Evolutionary conservation across 2,329 filamentous ascomycete species (phyloP).

Genomic region (Aspergillus costaricaensis): DNA sequence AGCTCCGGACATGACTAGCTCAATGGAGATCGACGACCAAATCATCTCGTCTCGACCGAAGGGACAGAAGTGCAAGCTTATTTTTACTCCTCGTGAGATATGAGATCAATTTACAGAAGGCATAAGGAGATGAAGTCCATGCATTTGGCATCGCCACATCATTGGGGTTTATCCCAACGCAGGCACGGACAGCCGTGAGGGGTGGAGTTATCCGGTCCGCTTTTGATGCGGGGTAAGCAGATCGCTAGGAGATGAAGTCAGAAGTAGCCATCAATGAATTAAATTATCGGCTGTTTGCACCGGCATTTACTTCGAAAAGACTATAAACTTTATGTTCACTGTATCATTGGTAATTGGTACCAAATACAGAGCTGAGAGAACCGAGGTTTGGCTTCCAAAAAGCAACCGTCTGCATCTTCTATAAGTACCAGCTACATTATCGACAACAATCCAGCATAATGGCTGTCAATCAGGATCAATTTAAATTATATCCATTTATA

Average conservation of each 20-base stretch:
- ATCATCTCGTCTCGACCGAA: slow-evolving; percentile 66
- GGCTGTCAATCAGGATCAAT: too few species aligned
- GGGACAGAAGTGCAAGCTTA: slow-evolving; percentile 60
- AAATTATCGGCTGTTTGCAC: background rate
- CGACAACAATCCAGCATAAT: background rate
- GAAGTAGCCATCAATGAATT: too few species aligned
- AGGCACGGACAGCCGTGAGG: too few species aligned
- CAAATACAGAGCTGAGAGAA: background rate
- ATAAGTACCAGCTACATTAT: background rate
- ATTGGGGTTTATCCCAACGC: background rate
- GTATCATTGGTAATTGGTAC: background rate
- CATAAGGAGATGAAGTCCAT: too few species aligned
- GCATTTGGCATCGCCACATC: background rate
- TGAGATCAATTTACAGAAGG: background rate
- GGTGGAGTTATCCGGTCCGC: background rate
- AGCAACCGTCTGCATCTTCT: background rate
- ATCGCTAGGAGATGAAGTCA: background rate
- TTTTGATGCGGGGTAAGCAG: background rate
- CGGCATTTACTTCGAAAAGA: background rate
- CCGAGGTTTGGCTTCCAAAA: background rate
- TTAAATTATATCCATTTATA: too few species aligned
- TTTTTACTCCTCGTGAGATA: slow-evolving; percentile 18
- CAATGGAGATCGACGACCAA: slow-evolving; percentile 68
- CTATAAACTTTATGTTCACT: too few species aligned
- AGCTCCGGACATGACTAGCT: slow-evolving; percentile 56